These are phyloP conservation scores for Ceratobasidium sp. DNA, from an alignment of 1,284 basidiomycete genomes.

Conservation along the genomic window DNA sequence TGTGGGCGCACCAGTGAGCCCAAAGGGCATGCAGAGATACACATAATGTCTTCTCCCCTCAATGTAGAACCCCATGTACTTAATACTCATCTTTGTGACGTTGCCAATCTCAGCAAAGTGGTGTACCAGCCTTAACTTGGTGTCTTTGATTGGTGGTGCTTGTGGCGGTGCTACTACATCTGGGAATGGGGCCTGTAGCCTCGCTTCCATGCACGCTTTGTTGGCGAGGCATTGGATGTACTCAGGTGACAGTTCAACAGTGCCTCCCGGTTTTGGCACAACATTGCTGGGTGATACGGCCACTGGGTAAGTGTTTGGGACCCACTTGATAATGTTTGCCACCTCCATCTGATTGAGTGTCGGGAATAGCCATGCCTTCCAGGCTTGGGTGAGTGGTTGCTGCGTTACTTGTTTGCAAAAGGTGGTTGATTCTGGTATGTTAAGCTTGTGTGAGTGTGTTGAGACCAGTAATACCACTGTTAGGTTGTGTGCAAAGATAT, in stretches of 20 bases:
- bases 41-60: conserved; percentile 60
- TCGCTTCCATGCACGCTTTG: conserved; percentile 53
- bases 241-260: conserved; percentile 53
- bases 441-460: conserved; percentile 49
- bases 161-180: neutral
- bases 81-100: conserved; percentile 56
- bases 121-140: conserved; percentile 59
- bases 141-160: neutral
- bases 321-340: conserved; percentile 56
- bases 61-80: conserved; percentile 60
- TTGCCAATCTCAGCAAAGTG: conserved; percentile 58
- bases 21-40: conserved; percentile 61
- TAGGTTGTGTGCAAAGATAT: conserved; percentile 24
- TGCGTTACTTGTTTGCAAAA: conserved; percentile 45
- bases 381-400: conserved; percentile 54
- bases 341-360: conserved; percentile 56
- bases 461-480: conserved; percentile 42
- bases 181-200: conserved; percentile 43
- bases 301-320: conserved; percentile 53
- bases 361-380: conserved; percentile 54
- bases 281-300: conserved; percentile 56
- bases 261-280: conserved; percentile 56
- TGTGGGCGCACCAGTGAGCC: conserved; percentile 61
- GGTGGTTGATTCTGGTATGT: conserved; percentile 47
- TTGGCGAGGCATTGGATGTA: conserved; percentile 55